Percentiles rank a stretch among this genome's conserved stretches.
Conservation (phyloP, 768 basidiomycete species). For the Gloeopeniophorella convolvens region DNA sequence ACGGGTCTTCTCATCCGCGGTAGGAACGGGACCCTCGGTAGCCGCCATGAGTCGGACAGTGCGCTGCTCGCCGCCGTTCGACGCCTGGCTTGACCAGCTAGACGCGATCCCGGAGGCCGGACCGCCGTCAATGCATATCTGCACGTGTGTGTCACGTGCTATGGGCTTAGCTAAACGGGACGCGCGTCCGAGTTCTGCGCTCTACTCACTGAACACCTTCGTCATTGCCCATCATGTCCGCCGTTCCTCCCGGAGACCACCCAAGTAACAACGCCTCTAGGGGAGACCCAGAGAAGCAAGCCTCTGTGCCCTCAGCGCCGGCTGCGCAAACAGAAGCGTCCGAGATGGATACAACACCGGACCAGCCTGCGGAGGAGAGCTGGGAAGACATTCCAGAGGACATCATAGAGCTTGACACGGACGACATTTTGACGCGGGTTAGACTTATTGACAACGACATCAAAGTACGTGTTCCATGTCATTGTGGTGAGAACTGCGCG, state of each 20-base stretch:
- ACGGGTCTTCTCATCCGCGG: slow-evolving; percentile 60
- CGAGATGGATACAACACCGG: slow-evolving; percentile 70
- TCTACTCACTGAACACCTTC: neutral
- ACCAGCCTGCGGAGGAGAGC: slow-evolving; percentile 65
- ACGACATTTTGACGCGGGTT: slow-evolving; percentile 85
- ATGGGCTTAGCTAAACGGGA: slow-evolving; percentile 1
- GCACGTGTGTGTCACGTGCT: too few relatives aligned
- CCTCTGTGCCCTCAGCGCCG: slow-evolving; percentile 26
- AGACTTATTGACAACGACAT: slow-evolving; percentile 96
- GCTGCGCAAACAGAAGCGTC: slow-evolving; percentile 28
- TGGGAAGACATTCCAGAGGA: slow-evolving; percentile 93
- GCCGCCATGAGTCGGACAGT: slow-evolving; percentile 23
- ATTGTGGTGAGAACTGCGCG: neutral
- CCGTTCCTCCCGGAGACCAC: slow-evolving; percentile 12
- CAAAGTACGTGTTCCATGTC: slow-evolving; percentile 47
- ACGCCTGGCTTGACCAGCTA: neutral
- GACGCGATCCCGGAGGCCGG: slow-evolving; percentile 9
- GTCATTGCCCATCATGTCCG: slow-evolving; percentile 9
- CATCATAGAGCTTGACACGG: slow-evolving; percentile 67
- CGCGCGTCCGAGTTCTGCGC: slow-evolving; percentile 12
- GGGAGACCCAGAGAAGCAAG: slow-evolving; percentile 42
- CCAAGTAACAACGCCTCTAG: slow-evolving; percentile 8
- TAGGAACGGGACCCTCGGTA: slow-evolving; percentile 35
- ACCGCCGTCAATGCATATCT: neutral
- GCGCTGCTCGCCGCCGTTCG: neutral